Conservation (phyloP, 495 filamentous ascomycete genomes). For the Hypoxylon rickii region DNA sequence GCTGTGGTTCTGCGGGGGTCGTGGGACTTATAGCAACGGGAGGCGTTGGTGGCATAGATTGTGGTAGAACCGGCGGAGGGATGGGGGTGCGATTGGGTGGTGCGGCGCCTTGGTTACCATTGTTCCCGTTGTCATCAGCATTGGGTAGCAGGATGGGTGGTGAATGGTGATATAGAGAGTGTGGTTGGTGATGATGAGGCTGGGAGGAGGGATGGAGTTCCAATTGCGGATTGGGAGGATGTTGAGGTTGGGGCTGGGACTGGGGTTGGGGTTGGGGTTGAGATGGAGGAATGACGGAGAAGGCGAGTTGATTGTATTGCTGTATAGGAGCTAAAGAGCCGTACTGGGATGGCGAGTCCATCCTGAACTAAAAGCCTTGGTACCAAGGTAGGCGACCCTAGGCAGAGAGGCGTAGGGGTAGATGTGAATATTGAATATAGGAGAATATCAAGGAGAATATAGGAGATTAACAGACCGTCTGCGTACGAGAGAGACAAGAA, state of each 20-base stretch:
- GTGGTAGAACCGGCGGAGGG: not conserved
- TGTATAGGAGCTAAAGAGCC: conserved; percentile 23
- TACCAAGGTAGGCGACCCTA: no score
- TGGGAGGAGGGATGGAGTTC: conserved; percentile 5
- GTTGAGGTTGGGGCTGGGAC: no score
- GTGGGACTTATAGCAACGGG: no score
- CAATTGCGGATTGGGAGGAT: conserved; percentile 21
- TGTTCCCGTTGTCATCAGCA: not conserved
- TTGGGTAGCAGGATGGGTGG: conserved; percentile 7
- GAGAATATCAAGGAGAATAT: no score
- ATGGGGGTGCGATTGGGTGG: not conserved
- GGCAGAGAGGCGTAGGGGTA: no score
- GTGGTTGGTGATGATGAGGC: not conserved
- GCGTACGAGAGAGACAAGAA: conserved; percentile 8
- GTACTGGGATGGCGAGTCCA: conserved; percentile 32
- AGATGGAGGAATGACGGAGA: conserved; percentile 7
- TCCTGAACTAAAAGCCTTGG: conserved; percentile 5
- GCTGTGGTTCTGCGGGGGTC: no score
- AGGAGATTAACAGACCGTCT: conserved; percentile 7
- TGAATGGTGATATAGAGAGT: conserved; percentile 5
- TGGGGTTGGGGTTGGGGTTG: no score
- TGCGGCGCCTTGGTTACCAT: not conserved
- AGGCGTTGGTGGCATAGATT: not conserved
- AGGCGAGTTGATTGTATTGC: conserved; percentile 32
- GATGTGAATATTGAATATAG: no score